Evolutionary conservation across 2,329 filamentous ascomycete genomes (phyloP).

Genomic region (Beauveria australis): DNA sequence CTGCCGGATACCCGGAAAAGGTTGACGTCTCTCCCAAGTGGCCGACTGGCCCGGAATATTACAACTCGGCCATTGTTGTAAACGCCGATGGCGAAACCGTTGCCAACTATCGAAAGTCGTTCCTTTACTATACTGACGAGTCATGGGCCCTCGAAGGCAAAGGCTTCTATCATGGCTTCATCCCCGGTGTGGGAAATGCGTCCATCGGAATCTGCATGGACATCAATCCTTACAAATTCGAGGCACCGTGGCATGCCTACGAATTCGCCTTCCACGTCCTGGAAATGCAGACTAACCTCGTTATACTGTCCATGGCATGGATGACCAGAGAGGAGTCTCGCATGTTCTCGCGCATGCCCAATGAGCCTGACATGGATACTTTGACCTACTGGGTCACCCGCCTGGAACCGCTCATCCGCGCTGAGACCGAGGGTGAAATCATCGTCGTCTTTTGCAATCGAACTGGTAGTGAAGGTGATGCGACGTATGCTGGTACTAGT

Average conservation of each 20-base stretch:
- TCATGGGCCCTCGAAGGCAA: conserved; percentile 46
- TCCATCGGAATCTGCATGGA: conserved; percentile 52
- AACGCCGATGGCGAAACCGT: conserved; percentile 50
- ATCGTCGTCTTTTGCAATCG: conserved; percentile 66
- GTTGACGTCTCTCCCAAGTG: conserved; percentile 42
- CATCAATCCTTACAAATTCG: conserved; percentile 28
- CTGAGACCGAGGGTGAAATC: conserved; percentile 47
- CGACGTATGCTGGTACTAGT: conserved; percentile 66
- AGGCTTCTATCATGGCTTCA: conserved; percentile 35
- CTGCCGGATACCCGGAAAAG: conserved; percentile 67
- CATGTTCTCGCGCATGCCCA: conserved; percentile 36
- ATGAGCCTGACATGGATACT: conserved; percentile 63
- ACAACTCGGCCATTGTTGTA: conserved; percentile 47
- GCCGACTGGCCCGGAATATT: conserved; percentile 45
- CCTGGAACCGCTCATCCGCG: conserved; percentile 55
- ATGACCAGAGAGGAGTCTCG: conserved; percentile 28
- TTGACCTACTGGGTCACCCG: conserved; percentile 68
- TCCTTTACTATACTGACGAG: conserved; percentile 49
- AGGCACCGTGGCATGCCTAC: conserved; percentile 11
- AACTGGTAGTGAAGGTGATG: conserved; percentile 56
- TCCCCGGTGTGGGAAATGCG: conserved; percentile 36
- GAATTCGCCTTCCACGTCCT: conserved; percentile 49
- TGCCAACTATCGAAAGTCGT: conserved; percentile 52
- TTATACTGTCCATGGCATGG: conserved; percentile 73
- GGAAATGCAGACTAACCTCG: conserved; percentile 46